Percentiles rank a stretch among this genome's conserved stretches.
These are phyloP conservation scores for Gossypium davidsonii DNA, from an alignment of 441 rosid genomes.

Conservation along the genomic window DNA sequence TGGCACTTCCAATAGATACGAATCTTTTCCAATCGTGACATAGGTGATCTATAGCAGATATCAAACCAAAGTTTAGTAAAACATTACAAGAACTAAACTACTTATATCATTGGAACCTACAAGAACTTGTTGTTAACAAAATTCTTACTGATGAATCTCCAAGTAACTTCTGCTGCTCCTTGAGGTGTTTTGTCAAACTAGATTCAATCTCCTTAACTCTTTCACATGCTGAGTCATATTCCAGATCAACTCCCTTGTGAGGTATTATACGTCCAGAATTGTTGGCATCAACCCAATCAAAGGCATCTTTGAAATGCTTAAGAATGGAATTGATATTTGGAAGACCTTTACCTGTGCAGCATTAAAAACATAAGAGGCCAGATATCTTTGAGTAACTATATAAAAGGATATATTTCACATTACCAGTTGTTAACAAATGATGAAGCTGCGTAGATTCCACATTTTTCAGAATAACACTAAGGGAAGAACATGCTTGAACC, in stretches of 20 bases:
- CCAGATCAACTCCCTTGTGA: slow-evolving; percentile 73
- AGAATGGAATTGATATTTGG: slow-evolving; percentile 54
- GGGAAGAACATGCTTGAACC: slow-evolving; percentile 71
- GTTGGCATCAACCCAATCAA: slow-evolving; percentile 94
- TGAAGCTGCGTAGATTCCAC: slow-evolving; percentile 57
- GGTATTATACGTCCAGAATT: slow-evolving; percentile 86
- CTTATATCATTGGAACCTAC: slow-evolving; percentile 11
- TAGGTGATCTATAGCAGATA: slow-evolving; percentile 58
- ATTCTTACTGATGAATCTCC: slow-evolving; percentile 72
- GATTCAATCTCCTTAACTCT: slow-evolving; percentile 51
- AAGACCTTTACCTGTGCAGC: slow-evolving; percentile 59
- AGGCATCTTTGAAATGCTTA: slow-evolving; percentile 79
- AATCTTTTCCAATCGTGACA: slow-evolving; percentile 88
- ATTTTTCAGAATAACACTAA: slow-evolving; percentile 59
- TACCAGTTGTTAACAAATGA: slow-evolving; percentile 76
- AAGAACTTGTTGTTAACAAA: slow-evolving; percentile 13
- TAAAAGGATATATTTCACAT: slow-evolving; percentile 18
- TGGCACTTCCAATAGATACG: slow-evolving; percentile 80
- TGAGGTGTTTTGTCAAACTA: slow-evolving; percentile 61
- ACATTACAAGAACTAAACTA: background rate
- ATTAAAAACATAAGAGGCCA: slow-evolving; percentile 24
- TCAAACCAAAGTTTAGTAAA: slow-evolving; percentile 19
- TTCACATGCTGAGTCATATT: slow-evolving; percentile 71
- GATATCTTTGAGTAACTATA: slow-evolving; percentile 1
- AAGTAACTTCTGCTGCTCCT: slow-evolving; percentile 79